Conservation (phyloP, 495 filamentous ascomycete genomes). For the Penicillium bovifimosum region DNA sequence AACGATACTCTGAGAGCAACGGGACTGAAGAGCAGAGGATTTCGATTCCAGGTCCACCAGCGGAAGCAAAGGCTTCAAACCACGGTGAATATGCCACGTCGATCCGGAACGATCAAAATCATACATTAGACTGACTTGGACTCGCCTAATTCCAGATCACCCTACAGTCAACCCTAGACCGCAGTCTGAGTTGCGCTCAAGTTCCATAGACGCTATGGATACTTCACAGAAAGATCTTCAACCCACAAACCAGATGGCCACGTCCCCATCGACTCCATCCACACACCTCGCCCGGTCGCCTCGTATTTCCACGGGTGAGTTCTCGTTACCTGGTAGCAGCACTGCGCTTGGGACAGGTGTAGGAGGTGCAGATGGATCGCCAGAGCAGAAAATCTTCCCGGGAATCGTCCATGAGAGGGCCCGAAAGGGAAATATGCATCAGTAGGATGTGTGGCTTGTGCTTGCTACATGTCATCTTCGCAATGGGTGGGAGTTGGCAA, state of each 20-base stretch:
- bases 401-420: constrained; percentile 60
- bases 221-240: neutral
- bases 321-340: constrained; percentile 10
- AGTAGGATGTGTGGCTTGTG: neutral
- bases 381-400: constrained; percentile 66
- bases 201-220: neutral
- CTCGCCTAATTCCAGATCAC: neutral
- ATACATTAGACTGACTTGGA: neutral
- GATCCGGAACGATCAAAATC: neutral
- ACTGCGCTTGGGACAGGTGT: constrained; percentile 22
- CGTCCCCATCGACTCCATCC: constrained; percentile 1
- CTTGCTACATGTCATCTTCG: neutral
- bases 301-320: constrained; percentile 13
- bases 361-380: constrained; percentile 43
- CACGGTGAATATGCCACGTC: neutral
- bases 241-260: neutral
- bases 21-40: constrained; percentile 11
- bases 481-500: neutral
- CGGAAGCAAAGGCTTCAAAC: neutral
- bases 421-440: constrained; percentile 41
- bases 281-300: constrained; percentile 4
- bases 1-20: constrained; percentile 23
- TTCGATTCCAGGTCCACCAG: constrained; percentile 9
- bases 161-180: neutral
- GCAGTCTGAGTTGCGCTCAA: neutral